Percentiles rank a stretch among this genome's conserved stretches.
phyloP scores from a whole-genome alignment of 2,329 filamentous ascomycete genomes.

The Microcyclospora tardicrescens region DNA sequence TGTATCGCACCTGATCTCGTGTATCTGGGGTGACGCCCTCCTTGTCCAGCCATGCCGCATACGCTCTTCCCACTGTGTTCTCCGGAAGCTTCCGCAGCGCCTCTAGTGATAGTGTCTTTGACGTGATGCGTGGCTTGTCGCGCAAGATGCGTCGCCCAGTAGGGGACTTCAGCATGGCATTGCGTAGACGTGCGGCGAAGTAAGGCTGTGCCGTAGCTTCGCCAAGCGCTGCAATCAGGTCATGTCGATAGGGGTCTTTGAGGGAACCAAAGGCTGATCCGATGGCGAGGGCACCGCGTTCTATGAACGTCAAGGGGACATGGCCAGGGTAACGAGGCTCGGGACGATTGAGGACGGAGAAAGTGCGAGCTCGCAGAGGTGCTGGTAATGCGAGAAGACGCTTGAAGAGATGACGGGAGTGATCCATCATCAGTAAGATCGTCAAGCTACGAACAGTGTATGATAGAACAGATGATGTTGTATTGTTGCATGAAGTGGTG shows the following conservation, averaged over 20 bases:
- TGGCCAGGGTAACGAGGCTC: constrained; percentile 82
- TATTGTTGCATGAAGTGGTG: too few species aligned
- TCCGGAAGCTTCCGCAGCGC: constrained; percentile 58
- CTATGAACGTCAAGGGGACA: constrained; percentile 68
- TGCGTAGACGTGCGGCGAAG: constrained; percentile 83
- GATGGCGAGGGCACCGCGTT: constrained; percentile 57
- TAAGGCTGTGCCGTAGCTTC: constrained; percentile 90
- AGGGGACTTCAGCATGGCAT: constrained; percentile 73
- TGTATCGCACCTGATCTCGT: constrained; percentile 67
- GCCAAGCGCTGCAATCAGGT: constrained; percentile 87
- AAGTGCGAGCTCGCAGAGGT: constrained; percentile 34
- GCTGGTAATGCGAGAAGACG: constrained; percentile 18
- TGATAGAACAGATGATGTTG: too few species aligned
- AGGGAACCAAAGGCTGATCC: constrained; percentile 49
- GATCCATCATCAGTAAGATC: too few species aligned
- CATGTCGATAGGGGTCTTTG: constrained; percentile 67
- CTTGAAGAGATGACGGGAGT: too few species aligned
- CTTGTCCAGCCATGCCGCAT: constrained; percentile 81
- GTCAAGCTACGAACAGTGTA: too few species aligned
- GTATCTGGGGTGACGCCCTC: constrained; percentile 92
- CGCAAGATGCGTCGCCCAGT: constrained; percentile 86
- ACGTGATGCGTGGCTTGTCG: constrained; percentile 78
- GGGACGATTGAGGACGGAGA: constrained; percentile 77
- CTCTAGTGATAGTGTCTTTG: constrained; percentile 52
- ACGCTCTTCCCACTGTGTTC: constrained; percentile 67